phyloP scores from a whole-genome alignment of 192 early-diverging fungal genomes.

The Chytriomyces confervae region DNA sequence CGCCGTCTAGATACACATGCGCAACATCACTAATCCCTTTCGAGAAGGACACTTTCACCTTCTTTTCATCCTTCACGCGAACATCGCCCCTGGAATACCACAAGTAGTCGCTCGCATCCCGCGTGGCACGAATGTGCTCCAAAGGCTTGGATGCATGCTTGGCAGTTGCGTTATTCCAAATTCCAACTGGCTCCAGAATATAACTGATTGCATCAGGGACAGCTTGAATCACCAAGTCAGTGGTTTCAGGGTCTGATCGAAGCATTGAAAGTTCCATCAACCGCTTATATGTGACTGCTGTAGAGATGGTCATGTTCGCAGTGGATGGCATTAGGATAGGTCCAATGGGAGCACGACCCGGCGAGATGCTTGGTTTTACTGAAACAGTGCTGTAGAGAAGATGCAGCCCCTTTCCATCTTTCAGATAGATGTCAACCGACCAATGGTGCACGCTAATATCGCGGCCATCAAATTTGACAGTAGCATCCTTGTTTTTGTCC shows the following conservation, averaged over 20 bases:
- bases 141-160: constrained; percentile 11
- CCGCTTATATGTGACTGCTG: background rate
- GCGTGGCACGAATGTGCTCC: constrained; percentile 42
- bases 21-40: constrained; percentile 25
- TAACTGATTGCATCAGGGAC: constrained; percentile 9
- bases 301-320: background rate
- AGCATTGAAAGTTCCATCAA: background rate
- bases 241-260: constrained; percentile 5
- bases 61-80: background rate
- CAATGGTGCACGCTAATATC: constrained; percentile 24
- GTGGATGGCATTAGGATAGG: background rate
- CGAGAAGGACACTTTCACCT: background rate
- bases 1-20: constrained; percentile 35
- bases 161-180: constrained; percentile 25
- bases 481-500: constrained; percentile 3
- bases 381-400: constrained; percentile 26
- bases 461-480: constrained; percentile 11
- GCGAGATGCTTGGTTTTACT: constrained; percentile 8
- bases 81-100: constrained; percentile 41
- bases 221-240: constrained; percentile 17
- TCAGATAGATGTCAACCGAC: constrained; percentile 29
- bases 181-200: constrained; percentile 21
- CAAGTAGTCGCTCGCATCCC: constrained; percentile 48
- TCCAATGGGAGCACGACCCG: background rate
- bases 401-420: background rate